A percentile compares a stretch with the other conserved stretches of the same genome.
phyloP scores from a whole-genome alignment of 345 rosid genomes.

The Clarkia xantiana region DNA sequence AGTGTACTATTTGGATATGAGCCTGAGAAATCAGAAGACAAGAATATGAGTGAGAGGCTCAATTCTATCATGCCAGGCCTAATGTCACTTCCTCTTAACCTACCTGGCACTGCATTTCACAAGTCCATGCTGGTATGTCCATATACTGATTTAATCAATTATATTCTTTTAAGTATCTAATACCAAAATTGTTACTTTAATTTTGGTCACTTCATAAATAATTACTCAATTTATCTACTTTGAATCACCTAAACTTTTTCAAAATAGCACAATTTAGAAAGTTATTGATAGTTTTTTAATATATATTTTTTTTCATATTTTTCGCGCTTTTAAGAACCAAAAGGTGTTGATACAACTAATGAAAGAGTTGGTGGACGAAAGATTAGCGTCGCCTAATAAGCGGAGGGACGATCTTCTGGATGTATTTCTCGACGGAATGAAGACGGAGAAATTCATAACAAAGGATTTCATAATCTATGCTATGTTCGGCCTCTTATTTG shows the following conservation, averaged over 20 bases:
- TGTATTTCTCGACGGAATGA: slow-evolving; percentile 12
- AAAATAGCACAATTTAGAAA: too few species aligned
- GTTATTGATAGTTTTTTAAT: too few species aligned
- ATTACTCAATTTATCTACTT: too few species aligned
- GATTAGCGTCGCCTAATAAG: slow-evolving; percentile 9
- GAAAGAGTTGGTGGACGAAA: slow-evolving; percentile 11
- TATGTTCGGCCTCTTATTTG: slow-evolving; percentile 17
- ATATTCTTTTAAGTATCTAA: too few species aligned
- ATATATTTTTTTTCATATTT: too few species aligned
- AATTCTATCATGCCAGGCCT: slow-evolving; percentile 11
- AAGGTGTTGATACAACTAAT: slow-evolving; percentile 12
- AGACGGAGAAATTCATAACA: slow-evolving; percentile 12
- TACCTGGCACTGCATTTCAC: slow-evolving; percentile 22
- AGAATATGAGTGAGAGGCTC: slow-evolving; percentile 7
- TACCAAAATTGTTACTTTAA: too few species aligned
- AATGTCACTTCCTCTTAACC: slow-evolving; percentile 17
- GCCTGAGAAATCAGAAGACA: background rate
- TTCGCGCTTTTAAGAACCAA: too few species aligned
- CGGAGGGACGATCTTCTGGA: slow-evolving; percentile 19
- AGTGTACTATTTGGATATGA: slow-evolving; percentile 16
- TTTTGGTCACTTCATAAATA: too few species aligned
- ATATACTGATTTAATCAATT: too few species aligned
- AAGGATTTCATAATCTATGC: slow-evolving; percentile 12
- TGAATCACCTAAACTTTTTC: too few species aligned
- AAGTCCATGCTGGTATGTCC: slow-evolving; percentile 16